phyloP scores from a whole-genome alignment of 2,329 filamentous ascomycete species.

The Aspergillus melleus region DNA sequence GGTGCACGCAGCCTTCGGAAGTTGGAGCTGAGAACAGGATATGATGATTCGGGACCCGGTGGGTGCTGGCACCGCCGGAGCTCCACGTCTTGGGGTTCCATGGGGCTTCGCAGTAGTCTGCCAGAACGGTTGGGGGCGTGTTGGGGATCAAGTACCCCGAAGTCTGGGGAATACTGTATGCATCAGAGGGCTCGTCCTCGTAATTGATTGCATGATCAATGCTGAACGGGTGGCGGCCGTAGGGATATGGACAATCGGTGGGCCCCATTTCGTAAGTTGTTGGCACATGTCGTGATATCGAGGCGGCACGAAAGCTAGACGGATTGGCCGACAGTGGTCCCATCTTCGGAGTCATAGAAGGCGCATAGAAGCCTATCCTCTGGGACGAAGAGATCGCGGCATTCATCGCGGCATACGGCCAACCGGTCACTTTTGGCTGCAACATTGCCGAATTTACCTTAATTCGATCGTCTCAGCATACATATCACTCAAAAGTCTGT shows the following conservation, averaged over 20 bases:
- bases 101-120: slow-evolving; percentile 28
- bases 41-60: slow-evolving; percentile 21
- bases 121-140: slow-evolving; percentile 29
- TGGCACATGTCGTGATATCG: slow-evolving; percentile 19
- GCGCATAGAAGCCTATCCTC: slow-evolving; percentile 21
- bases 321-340: slow-evolving; percentile 17
- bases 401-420: slow-evolving; percentile 29
- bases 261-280: slow-evolving; percentile 29
- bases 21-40: slow-evolving; percentile 33
- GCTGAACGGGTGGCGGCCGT: slow-evolving; percentile 23
- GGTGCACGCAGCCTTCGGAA: slow-evolving; percentile 21
- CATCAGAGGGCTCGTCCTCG: slow-evolving; percentile 34
- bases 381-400: slow-evolving; percentile 18
- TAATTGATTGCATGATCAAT: slow-evolving; percentile 29
- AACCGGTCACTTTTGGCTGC: slow-evolving; percentile 26
- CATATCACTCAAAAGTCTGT: neutral
- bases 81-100: slow-evolving; percentile 34
- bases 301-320: slow-evolving; percentile 18
- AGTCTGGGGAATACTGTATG: slow-evolving; percentile 33
- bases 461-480: slow-evolving; percentile 3
- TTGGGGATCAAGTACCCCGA: slow-evolving; percentile 38
- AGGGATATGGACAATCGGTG: slow-evolving; percentile 20
- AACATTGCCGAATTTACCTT: slow-evolving; percentile 37
- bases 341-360: slow-evolving; percentile 14
- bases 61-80: slow-evolving; percentile 18